Conservation (phyloP, 257 asterid species). For the Nicotiana attenuata region DNA sequence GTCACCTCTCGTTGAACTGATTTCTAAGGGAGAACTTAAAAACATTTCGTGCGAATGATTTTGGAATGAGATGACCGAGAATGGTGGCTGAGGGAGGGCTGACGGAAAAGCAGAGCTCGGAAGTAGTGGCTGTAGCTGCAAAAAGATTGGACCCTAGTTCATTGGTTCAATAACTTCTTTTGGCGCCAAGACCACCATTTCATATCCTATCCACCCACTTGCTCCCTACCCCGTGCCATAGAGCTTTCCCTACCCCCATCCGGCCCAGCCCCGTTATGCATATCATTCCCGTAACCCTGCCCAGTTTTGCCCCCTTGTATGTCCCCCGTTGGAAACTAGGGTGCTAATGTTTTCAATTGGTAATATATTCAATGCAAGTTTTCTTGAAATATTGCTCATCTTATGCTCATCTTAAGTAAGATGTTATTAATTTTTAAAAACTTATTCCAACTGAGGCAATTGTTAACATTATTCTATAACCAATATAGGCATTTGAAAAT, state of each 20-base stretch:
- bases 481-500: not conserved
- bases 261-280: not conserved
- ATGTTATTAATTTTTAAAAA: not conserved
- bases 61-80: not conserved
- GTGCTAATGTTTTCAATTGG: not conserved
- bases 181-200: not conserved
- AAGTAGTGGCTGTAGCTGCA: conserved; percentile 4
- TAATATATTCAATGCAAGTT: not conserved
- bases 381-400: not conserved
- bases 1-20: not conserved
- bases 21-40: not conserved
- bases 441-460: not conserved
- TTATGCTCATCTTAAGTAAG: not conserved
- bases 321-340: not conserved
- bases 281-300: not conserved
- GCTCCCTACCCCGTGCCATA: not conserved
- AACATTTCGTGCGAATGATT: not conserved
- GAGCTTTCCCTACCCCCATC: not conserved
- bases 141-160: not conserved
- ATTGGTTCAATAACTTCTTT: not conserved
- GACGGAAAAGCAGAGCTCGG: not conserved
- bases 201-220: not conserved
- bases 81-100: not conserved
- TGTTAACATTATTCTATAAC: not conserved
- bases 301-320: not conserved